Evolutionary conservation across 2,329 filamentous ascomycete species (phyloP), one percentile per base, ranked within the genome.

Genomic region (Monilinia fructigena): DNA sequence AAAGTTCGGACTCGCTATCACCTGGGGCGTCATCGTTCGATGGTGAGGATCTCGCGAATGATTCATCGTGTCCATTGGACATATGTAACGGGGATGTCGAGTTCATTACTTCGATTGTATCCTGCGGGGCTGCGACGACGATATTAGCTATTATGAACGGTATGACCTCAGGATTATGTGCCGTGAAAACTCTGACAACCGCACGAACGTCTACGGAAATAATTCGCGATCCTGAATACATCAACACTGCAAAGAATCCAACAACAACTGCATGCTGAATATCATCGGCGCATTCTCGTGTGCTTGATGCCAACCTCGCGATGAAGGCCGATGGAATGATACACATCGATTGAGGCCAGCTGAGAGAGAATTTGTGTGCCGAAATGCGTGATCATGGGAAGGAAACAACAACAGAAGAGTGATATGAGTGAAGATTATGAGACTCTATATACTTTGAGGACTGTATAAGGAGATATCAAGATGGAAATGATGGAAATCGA

Each of bases 1-100:
- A 93, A 68, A 90, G 83, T 73, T 93, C 91, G 82, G 87, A 92
- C 73, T 92, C 91, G 79, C 85, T 90, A 71, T 83, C 83, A 69
- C 83, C 80, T 55, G 80, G 80, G 68, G 79, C 77, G 66, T 82
- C 80, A 60, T 76, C 73, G 61, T 74, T 74, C 28, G 71, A 72
- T 47, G 73, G 69, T 11, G 68, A 78, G 72, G 82, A 79, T 72
- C 82, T 80, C 70, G 82, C 79, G 70, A 80, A 78, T 72, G 85
- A 83, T 76, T 85, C 85, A 73, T 81, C 76, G 78, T 88, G 85
- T 76, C 89, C 89, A 79, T 92, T 91, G 75, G 84, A 82, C 75
- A 86, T 82, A 79, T 85, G 83, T 79, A 87, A 82, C 74, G 83
- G 82, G 76, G 86, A 83, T 79, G 83, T 83, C 80, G 85, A 86